These are phyloP conservation scores for Anisodus tanguticus DNA, from an alignment of 257 asterid genomes.

Conservation along the genomic window DNA sequence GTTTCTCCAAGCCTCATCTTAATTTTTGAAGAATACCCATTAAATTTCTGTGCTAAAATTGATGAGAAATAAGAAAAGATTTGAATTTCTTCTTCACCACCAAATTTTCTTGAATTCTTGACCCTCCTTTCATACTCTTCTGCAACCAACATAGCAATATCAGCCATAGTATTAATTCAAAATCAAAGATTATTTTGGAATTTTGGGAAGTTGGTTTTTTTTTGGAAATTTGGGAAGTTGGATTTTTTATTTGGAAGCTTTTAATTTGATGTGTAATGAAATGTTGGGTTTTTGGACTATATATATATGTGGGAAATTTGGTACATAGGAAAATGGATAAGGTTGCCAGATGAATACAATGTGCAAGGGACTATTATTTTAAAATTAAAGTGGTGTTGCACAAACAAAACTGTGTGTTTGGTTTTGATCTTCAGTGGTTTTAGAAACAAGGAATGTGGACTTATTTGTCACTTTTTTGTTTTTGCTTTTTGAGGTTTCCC, in stretches of 20 bases:
- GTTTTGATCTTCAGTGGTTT: constrained; percentile 18
- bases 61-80: constrained; percentile 49
- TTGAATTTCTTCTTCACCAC: constrained; percentile 50
- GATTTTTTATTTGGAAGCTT: not conserved
- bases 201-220: not conserved
- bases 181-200: not conserved
- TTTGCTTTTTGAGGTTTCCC: too few relatives aligned
- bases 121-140: constrained; percentile 85
- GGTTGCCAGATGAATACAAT: constrained; percentile 44
- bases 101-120: constrained; percentile 55
- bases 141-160: constrained; percentile 82
- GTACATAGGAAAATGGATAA: constrained; percentile 42
- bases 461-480: not conserved
- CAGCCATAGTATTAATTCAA: constrained; percentile 54
- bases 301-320: constrained; percentile 35
- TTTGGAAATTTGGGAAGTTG: not conserved
- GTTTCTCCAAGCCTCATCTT: constrained; percentile 34
- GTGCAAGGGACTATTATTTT: not conserved
- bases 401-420: not conserved
- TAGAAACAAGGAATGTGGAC: not conserved
- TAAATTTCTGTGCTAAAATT: constrained; percentile 38
- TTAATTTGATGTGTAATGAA: constrained; percentile 6
- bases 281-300: not conserved
- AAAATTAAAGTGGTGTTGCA: not conserved
- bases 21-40: constrained; percentile 47